Conservation (phyloP, 2,329 filamentous ascomycete genomes). For the Rhinocladiella similis region DNA sequence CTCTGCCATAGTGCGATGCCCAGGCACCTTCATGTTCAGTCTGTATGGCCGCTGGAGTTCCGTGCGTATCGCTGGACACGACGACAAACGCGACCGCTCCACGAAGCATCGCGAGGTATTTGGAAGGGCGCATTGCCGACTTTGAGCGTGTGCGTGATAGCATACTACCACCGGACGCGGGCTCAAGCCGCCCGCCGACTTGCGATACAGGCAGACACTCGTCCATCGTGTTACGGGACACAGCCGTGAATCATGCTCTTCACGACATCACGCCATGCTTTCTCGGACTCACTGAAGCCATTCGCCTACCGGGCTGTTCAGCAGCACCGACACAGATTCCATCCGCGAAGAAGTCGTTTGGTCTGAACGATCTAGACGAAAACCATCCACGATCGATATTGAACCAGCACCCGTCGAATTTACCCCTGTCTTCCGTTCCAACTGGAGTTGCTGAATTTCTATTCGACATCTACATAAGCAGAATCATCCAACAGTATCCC, state of each 20-base stretch:
- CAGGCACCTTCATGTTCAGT: conserved; percentile 7
- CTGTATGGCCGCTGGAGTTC: conserved; percentile 6
- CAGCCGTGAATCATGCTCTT: not conserved
- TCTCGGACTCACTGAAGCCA: conserved; percentile 2
- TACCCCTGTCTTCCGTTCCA: conserved; percentile 4
- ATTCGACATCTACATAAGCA: conserved; percentile 7
- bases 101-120: conserved; percentile 8
- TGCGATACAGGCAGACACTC: not conserved
- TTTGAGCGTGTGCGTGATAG: not conserved
- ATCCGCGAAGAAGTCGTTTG: conserved; percentile 9
- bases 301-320: conserved; percentile 5
- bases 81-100: conserved; percentile 3
- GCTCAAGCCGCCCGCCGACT: not conserved
- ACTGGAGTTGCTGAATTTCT: conserved; percentile 8
- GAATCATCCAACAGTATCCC: conserved; percentile 12
- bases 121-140: conserved; percentile 8
- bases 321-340: conserved; percentile 10
- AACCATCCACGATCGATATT: conserved; percentile 10
- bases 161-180: not conserved
- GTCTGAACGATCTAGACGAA: conserved; percentile 9
- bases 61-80: conserved; percentile 7
- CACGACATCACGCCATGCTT: conserved; percentile 8
- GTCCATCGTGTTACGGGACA: not conserved
- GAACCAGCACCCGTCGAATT: conserved; percentile 6
- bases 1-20: conserved; percentile 3